These are phyloP conservation scores for Plectosphaerella sp. DNA, from an alignment of 2,329 filamentous ascomycete species.

Conservation along the genomic window DNA sequence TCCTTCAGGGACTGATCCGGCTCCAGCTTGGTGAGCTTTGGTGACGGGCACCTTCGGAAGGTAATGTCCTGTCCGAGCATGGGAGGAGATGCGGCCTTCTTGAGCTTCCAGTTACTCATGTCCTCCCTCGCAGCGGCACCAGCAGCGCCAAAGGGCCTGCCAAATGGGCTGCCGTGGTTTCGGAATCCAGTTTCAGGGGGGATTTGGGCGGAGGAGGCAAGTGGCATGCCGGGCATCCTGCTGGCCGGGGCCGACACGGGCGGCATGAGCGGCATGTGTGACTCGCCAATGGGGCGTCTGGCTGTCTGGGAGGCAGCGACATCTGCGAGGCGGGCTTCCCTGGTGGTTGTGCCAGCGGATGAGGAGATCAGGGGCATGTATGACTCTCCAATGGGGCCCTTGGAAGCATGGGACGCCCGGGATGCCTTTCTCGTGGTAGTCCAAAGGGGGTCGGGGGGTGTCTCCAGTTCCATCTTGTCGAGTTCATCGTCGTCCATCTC, in stretches of 20 bases:
- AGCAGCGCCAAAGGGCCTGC: conserved; percentile 34
- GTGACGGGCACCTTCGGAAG: conserved; percentile 79
- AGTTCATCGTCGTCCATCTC: conserved; percentile 21
- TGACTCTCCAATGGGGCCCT: conserved; percentile 10
- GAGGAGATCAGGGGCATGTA: conserved; percentile 10
- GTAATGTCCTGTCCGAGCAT: conserved; percentile 81
- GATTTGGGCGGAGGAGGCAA: conserved; percentile 23
- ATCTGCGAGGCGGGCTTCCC: conserved; percentile 3
- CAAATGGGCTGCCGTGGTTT: conserved; percentile 27
- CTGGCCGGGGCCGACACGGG: background rate
- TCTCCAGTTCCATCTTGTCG: conserved; percentile 35
- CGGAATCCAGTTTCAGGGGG: conserved; percentile 35
- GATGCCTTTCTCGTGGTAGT: conserved; percentile 23
- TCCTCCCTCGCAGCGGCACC: conserved; percentile 29
- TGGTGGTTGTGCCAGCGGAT: background rate
- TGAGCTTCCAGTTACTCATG: conserved; percentile 38
- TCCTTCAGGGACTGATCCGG: conserved; percentile 62
- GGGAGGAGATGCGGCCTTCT: conserved; percentile 63
- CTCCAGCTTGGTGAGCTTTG: conserved; percentile 79
- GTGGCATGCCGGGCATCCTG: conserved; percentile 11
- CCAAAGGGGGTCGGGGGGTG: conserved; percentile 36
- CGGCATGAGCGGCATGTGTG: conserved; percentile 5
- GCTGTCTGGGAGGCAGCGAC: conserved; percentile 5
- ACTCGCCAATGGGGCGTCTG: conserved; percentile 4
- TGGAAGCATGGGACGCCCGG: background rate